A percentile compares a stretch with the other conserved stretches of the same genome.
phyloP scores from a whole-genome alignment of 2,329 filamentous ascomycete genomes.

The Neoarthrinium moseri region DNA sequence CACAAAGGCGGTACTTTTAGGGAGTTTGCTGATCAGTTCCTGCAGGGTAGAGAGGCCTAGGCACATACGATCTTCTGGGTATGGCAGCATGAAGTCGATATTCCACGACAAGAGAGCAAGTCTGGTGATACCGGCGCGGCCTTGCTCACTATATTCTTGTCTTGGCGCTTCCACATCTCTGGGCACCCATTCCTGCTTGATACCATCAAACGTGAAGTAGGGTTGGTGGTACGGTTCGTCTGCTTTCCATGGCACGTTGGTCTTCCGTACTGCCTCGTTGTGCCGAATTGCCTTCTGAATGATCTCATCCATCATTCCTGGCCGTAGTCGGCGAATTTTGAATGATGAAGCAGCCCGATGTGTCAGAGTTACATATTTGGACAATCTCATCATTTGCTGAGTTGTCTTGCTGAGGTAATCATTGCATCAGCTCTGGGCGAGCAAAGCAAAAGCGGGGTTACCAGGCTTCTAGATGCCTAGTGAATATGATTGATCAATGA shows the following conservation, averaged over 20 bases:
- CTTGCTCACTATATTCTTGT: too few species aligned
- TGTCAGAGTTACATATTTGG: not conserved
- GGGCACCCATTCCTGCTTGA: conserved; percentile 17
- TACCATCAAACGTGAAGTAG: conserved; percentile 19
- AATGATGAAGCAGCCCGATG: too few species aligned
- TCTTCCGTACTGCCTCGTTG: conserved; percentile 14
- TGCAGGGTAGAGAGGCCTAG: conserved; percentile 23
- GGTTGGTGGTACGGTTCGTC: conserved; percentile 25
- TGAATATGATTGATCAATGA: too few species aligned
- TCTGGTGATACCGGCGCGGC: conserved; percentile 12
- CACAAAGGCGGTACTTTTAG: conserved; percentile 28
- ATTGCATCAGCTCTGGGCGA: not conserved
- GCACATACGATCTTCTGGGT: conserved; percentile 21
- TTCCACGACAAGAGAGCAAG: conserved; percentile 30
- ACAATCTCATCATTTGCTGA: not conserved
- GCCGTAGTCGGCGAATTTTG: not conserved
- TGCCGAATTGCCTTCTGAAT: conserved; percentile 18
- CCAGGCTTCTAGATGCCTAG: too few species aligned
- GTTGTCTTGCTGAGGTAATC: not conserved
- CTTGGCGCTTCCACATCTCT: too few species aligned
- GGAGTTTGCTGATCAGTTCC: conserved; percentile 8
- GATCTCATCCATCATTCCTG: conserved; percentile 22
- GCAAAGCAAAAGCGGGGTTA: too few species aligned
- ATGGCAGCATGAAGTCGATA: conserved; percentile 31
- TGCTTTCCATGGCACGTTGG: conserved; percentile 19